Evolutionary conservation across 2,329 filamentous ascomycete species (phyloP), one percentile per base, ranked within the genome.

Genomic region (Chaetomium strumarium): DNA sequence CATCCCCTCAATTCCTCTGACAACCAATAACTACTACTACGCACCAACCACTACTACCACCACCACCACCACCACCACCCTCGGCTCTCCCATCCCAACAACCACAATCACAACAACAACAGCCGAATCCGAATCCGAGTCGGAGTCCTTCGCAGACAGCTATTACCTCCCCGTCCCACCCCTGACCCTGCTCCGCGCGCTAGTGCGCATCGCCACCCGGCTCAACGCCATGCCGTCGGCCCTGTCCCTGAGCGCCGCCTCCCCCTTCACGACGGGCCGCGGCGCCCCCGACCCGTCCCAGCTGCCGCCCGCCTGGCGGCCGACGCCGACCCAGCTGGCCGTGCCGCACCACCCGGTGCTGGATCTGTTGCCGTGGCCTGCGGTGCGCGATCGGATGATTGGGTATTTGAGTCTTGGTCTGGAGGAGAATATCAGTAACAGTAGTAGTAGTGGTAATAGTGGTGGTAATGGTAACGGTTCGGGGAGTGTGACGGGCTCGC

Each of bases 361-460:
- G 11, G 80, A 84, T 61, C 65, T 82, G 29, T 64, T 83, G 1
- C 80, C 79, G 1, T 83, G 79, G 80, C 78, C 80, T 1, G 67
- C 62, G 16, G 74, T 76, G 34, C 70, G 79, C 8, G 75, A 80
- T 55, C 74, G 74, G 52, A 64, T 79, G 36, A 77, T 84, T 56
- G 69, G 70, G 55, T 67, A 81, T 68, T n/a, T 83, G 48, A 67
- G 67, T 14, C 65, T 82, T 30, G 78, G 78, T 0, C 70, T 34
- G n/a, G n/a, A n/a, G n/a, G n/a, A n/a, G n/a, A n/a, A n/a, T n/a
- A n/a, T n/a, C n/a, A n/a, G n/a, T n/a, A n/a, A n/a, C 33, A 34
- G 11, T 34, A n/a, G n/a, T 72, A 6, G 69, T 71, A 13, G 66
- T 77, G 56, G 77, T 71, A 3, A n/a, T 24, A 31, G 33, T 10